Percentiles rank a stretch among this genome's conserved stretches.
Evolutionary conservation across 805 yeast species (phyloP).

Genomic region (Danielia reshetovae): DNA sequence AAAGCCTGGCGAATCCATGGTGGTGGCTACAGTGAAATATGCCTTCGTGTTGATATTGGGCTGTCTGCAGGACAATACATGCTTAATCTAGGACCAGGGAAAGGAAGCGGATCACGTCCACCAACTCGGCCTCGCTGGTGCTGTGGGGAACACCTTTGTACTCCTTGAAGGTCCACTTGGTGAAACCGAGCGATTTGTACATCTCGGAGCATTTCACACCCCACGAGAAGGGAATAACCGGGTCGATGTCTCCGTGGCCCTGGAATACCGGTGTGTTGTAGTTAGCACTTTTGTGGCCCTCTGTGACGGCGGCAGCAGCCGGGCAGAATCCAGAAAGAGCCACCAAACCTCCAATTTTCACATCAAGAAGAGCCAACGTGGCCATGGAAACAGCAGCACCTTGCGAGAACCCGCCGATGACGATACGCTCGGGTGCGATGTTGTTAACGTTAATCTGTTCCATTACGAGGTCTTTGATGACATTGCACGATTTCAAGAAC

Average conservation of each 20-base stretch:
- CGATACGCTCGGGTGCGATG: slow-evolving; percentile 59
- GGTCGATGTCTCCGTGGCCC: slow-evolving; percentile 84
- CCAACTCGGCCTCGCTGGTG: slow-evolving; percentile 62
- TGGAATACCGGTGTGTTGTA: slow-evolving; percentile 72
- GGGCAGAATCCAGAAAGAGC: slow-evolving; percentile 74
- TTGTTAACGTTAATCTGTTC: slow-evolving; percentile 50
- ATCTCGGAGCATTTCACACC: slow-evolving; percentile 43
- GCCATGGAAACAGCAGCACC: slow-evolving; percentile 83
- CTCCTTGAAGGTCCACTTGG: slow-evolving; percentile 38
- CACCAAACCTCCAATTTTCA: slow-evolving; percentile 73
- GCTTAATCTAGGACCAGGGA: slow-evolving; percentile 17
- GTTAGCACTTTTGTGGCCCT: slow-evolving; percentile 36
- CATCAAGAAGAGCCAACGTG: slow-evolving; percentile 47
- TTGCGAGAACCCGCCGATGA: slow-evolving; percentile 95
- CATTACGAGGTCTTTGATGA: slow-evolving; percentile 43
- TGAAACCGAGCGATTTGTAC: slow-evolving; percentile 45
- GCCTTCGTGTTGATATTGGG: background rate
- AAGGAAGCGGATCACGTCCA: slow-evolving; percentile 41
- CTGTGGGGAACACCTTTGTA: slow-evolving; percentile 70
- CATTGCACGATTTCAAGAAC: slow-evolving; percentile 45
- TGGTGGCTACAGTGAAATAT: too few species aligned
- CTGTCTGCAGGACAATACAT: slow-evolving; percentile 4
- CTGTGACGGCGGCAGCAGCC: slow-evolving; percentile 18
- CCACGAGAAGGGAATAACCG: slow-evolving; percentile 45
- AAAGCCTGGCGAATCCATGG: background rate